Percentiles rank a stretch among this genome's conserved stretches.
These are phyloP conservation scores for Naganishia vaughanmartiniae DNA, from an alignment of 768 basidiomycete genomes.

Conservation along the genomic window DNA sequence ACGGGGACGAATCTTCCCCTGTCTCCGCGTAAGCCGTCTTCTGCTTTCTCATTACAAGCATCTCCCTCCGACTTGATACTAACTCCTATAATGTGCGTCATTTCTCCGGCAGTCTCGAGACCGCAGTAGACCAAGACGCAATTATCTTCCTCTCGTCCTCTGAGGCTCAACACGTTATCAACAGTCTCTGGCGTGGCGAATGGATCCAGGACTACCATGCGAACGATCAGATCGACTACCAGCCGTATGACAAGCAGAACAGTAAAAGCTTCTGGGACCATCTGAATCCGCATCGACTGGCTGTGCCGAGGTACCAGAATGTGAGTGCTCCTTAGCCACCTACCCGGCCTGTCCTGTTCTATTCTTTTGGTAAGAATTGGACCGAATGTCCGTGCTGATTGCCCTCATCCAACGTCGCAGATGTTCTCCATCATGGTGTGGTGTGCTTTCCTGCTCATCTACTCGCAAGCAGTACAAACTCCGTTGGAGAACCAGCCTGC, in stretches of 20 bases:
- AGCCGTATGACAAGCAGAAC: slow-evolving; percentile 63
- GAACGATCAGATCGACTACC: slow-evolving; percentile 74
- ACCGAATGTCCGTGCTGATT: background rate
- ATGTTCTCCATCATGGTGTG: slow-evolving; percentile 55
- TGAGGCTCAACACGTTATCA: slow-evolving; percentile 68
- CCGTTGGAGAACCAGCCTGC: slow-evolving; percentile 68
- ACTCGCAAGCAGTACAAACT: slow-evolving; percentile 79
- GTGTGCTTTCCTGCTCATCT: slow-evolving; percentile 73
- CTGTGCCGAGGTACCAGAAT: slow-evolving; percentile 83
- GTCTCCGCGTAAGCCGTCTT: slow-evolving; percentile 31
- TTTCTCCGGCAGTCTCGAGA: slow-evolving; percentile 66
- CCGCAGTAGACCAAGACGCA: slow-evolving; percentile 88
- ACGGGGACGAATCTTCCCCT: slow-evolving; percentile 61
- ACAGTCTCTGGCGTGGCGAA: slow-evolving; percentile 76
- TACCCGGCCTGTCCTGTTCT: background rate
- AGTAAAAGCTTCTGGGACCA: slow-evolving; percentile 65
- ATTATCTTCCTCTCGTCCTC: slow-evolving; percentile 53
- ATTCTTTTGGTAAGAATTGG: background rate
- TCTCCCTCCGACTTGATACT: background rate
- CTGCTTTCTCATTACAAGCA: background rate
- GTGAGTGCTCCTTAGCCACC: background rate
- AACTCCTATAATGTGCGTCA: slow-evolving; percentile 60
- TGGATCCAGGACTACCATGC: slow-evolving; percentile 75
- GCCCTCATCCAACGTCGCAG: background rate
- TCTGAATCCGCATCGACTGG: slow-evolving; percentile 71